Percentiles rank a stretch among this genome's conserved stretches.
phyloP scores from a whole-genome alignment of 805 yeast genomes.

The Yamadazyma tumulicola region DNA sequence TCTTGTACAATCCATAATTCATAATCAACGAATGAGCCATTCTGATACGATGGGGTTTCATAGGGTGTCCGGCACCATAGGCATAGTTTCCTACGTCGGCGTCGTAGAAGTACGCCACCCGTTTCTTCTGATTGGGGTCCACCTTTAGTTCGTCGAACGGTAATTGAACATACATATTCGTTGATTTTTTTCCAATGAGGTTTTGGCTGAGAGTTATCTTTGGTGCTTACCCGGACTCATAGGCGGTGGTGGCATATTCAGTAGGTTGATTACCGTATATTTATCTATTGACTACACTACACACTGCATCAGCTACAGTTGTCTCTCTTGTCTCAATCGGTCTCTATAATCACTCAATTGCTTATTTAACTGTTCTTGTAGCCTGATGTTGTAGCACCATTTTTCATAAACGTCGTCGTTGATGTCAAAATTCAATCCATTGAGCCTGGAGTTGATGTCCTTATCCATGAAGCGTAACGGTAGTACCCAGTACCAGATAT shows the following conservation, averaged over 20 bases:
- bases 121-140: constrained; percentile 36
- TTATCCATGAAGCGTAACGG: constrained; percentile 42
- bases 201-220: too few relatives aligned
- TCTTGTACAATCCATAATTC: constrained; percentile 94
- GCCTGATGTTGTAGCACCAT: constrained; percentile 36
- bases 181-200: too few relatives aligned
- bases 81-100: constrained; percentile 97
- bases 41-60: constrained; percentile 98
- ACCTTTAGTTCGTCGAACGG: constrained; percentile 46
- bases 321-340: constrained; percentile 11
- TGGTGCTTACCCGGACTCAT: too few relatives aligned
- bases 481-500: constrained; percentile 64
- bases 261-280: too few relatives aligned
- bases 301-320: too few relatives aligned
- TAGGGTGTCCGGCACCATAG: constrained; percentile 97
- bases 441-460: constrained; percentile 17
- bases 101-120: constrained; percentile 44
- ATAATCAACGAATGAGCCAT: constrained; percentile 96
- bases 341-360: constrained; percentile 32
- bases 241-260: too few relatives aligned
- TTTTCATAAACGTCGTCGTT: constrained; percentile 41
- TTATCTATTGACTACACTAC: too few relatives aligned
- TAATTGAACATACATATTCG: constrained; percentile 35
- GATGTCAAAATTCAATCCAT: constrained; percentile 53
- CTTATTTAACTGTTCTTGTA: constrained; percentile 44